These are phyloP conservation scores for Globisporangium paddicum DNA, from an alignment of 352 stramenopile genomes.

Conservation along the genomic window DNA sequence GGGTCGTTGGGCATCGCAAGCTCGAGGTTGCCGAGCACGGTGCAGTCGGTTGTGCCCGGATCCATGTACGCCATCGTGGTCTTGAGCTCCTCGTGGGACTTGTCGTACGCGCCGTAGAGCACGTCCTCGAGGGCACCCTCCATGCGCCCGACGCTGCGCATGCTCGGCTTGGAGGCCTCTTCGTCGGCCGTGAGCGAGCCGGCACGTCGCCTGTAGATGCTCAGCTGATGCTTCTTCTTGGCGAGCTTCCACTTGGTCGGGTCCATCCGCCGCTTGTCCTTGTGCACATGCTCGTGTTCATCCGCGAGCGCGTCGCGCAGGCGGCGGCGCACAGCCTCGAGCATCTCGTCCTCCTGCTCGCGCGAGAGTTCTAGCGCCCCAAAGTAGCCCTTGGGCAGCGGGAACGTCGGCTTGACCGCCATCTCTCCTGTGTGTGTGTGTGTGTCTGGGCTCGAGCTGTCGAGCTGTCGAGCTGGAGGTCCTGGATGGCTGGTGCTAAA, in stretches of 20 bases:
- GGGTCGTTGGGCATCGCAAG: constrained; percentile 27
- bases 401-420: constrained; percentile 9
- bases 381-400: constrained; percentile 26
- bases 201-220: constrained; percentile 29
- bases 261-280: constrained; percentile 26
- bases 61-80: constrained; percentile 29
- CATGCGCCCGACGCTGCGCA: constrained; percentile 34
- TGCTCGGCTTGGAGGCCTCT: constrained; percentile 10
- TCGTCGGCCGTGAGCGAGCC: neutral
- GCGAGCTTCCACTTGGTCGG: constrained; percentile 40
- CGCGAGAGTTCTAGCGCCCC: constrained; percentile 18
- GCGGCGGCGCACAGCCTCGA: constrained; percentile 17
- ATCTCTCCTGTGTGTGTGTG: neutral
- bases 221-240: constrained; percentile 26
- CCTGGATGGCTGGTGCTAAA: neutral
- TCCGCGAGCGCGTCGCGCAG: constrained; percentile 26
- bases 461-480: neutral
- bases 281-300: constrained; percentile 23
- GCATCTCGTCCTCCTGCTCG: constrained; percentile 27
- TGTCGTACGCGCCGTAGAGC: constrained; percentile 37
- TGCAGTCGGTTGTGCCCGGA: constrained; percentile 24
- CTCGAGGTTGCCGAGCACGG: constrained; percentile 37
- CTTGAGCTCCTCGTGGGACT: constrained; percentile 29
- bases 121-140: constrained; percentile 45
- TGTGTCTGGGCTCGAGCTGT: neutral